phyloP scores from a whole-genome alignment of 2,329 filamentous ascomycete species.

The Fusarium tanahbumbuense region DNA sequence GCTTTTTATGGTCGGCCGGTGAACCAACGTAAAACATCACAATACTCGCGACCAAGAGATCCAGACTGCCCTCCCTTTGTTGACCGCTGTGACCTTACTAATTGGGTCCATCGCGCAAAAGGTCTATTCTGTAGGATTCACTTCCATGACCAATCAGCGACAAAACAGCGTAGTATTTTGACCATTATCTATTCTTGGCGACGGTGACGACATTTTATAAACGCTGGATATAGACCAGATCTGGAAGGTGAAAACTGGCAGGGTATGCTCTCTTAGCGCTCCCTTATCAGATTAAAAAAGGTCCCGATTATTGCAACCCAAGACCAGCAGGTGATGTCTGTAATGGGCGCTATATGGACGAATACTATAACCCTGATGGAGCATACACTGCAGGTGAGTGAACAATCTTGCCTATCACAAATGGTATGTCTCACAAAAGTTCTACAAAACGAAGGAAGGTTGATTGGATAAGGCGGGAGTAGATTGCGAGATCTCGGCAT shows the following conservation, averaged over 20 bases:
- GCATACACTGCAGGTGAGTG: not conserved
- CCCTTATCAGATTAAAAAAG: not conserved
- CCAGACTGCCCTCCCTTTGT: not conserved
- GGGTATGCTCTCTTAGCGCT: not conserved
- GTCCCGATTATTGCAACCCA: not conserved
- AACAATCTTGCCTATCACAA: not conserved
- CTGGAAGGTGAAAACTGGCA: slow-evolving; percentile 20
- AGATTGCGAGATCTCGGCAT: not conserved
- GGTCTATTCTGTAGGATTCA: not conserved
- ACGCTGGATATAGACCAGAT: not conserved
- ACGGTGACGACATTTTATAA: slow-evolving; percentile 10
- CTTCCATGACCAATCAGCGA: slow-evolving; percentile 2
- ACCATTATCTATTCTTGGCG: slow-evolving; percentile 30
- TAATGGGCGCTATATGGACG: not conserved
- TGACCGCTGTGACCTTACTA: not conserved
- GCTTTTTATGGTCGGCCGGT: slow-evolving; percentile 1
- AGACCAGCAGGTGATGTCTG: not conserved
- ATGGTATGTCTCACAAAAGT: slow-evolving; percentile 20
- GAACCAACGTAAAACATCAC: too few relatives aligned
- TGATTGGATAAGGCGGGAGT: not conserved
- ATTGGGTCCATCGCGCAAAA: not conserved
- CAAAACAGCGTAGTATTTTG: not conserved
- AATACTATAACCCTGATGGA: not conserved
- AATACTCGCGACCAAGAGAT: not conserved
- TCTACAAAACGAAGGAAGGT: too few relatives aligned